Base-by-base conservation (phyloP, 306 rosid species). In the Rubus parviflorus region DNA sequence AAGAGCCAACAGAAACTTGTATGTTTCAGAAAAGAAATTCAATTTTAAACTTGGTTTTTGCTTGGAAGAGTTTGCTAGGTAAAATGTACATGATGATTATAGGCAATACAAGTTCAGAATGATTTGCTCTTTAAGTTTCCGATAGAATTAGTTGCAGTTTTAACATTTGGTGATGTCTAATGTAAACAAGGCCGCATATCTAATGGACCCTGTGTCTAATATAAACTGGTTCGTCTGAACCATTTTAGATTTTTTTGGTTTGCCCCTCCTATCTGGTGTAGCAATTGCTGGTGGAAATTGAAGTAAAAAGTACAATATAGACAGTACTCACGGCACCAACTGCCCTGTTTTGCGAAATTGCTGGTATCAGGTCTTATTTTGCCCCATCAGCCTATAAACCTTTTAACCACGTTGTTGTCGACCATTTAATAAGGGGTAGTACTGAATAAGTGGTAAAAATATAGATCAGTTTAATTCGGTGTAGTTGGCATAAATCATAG, bases 391-490 rank as follows among this genome's bases (percentile, higher is more conserved):
- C 35, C 35, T 30, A 30, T 30, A 30, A 30, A 30, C 35, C 35
- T 30, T 30, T 30, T 30, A 30, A 30, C 35, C 2, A 30, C 35
- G 35, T 30, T 30, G 35, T 30, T 30, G 35, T 30, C 35, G 35
- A 30, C 35, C 35, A 30, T 30, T 30, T 30, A 30, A 30, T 30
- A 30, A 30, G 46, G 46, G 46, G 46, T 3, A 4, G 46, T 42
- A 4, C 7, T 4, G 46, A 42, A 5, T 42, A 4, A 8, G 56
- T 22, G 56, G 43, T 45, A 46, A 25, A 73, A 15, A 8, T 73
- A 57, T 20, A 6, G 35, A 74, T 23, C 23, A 40, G 77, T 16
- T 57, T 57, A 57, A 73, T 73, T 58, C 43, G 23, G 12, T 74
- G 43, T 43, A 23, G 45, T 60, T 17, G 25, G 35, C 58, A 10